Percentiles rank a stretch among this genome's conserved stretches.
Conservation (phyloP, 495 filamentous ascomycete species). For the Glarea lozoyensis region DNA sequence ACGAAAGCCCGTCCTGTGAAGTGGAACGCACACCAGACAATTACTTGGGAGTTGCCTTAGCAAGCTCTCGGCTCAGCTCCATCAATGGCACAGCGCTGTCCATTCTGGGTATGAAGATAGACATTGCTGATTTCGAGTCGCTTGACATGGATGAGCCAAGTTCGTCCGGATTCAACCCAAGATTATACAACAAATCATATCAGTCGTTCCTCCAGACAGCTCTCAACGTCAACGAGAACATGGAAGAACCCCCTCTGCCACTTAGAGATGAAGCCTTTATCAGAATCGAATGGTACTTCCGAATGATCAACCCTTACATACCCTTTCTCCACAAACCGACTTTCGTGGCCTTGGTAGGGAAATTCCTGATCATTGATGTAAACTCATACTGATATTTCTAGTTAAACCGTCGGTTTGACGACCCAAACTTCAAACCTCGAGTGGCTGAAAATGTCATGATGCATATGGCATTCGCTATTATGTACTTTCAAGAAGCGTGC, state of each 20-base stretch:
- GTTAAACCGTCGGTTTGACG: conserved; percentile 54
- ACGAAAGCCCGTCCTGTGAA: conserved; percentile 39
- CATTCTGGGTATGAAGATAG: conserved; percentile 68
- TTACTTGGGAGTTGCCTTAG: conserved; percentile 62
- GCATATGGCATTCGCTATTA: conserved; percentile 70
- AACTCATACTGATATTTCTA: conserved; percentile 19
- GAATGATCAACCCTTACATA: conserved; percentile 60
- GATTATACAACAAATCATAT: conserved; percentile 59
- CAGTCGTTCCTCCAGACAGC: conserved; percentile 53
- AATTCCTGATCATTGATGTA: conserved; percentile 2
- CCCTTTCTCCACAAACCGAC: conserved; percentile 64
- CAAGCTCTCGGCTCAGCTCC: conserved; percentile 57
- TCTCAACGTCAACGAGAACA: conserved; percentile 46
- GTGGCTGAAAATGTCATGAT: conserved; percentile 59
- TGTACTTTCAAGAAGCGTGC: conserved; percentile 63
- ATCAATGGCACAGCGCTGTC: conserved; percentile 66
- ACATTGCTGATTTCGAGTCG: conserved; percentile 61
- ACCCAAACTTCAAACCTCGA: conserved; percentile 47
- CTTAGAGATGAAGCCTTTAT: conserved; percentile 45
- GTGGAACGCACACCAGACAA: conserved; percentile 51
- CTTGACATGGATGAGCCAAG: conserved; percentile 53
- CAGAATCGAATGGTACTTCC: conserved; percentile 65
- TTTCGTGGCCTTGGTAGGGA: conserved; percentile 54
- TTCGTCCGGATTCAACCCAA: conserved; percentile 28
- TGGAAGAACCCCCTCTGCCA: conserved; percentile 47